phyloP scores from a whole-genome alignment of 345 rosid genomes.

The Gossypium rotundifolium region DNA sequence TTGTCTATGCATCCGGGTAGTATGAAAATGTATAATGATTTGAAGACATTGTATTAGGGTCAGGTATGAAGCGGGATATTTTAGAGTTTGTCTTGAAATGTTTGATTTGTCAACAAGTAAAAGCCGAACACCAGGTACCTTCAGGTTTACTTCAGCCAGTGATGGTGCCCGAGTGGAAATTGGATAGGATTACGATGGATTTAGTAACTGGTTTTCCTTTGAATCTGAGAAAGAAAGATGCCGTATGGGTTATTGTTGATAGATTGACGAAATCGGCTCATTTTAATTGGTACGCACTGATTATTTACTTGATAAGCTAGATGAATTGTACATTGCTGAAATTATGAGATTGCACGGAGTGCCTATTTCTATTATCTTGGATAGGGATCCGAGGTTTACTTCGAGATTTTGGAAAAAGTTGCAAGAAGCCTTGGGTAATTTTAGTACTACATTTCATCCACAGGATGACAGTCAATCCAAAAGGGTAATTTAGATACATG shows the following conservation, averaged over 20 bases:
- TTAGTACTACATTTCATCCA: no score
- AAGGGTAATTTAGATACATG: rapidly evolving
- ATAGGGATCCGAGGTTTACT: rapidly evolving
- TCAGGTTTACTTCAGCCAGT: rapidly evolving
- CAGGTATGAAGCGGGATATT: rapidly evolving
- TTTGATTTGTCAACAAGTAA: rapidly evolving
- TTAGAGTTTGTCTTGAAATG: no score
- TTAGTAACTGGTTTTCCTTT: rapidly evolving
- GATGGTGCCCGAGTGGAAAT: no score
- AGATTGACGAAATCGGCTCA: rapidly evolving
- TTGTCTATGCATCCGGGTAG: rapidly evolving
- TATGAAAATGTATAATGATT: no score
- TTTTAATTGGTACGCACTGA: rapidly evolving
- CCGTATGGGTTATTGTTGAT: rapidly evolving
- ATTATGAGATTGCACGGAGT: no score
- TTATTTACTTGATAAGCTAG: rapidly evolving
- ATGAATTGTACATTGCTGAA: rapidly evolving
- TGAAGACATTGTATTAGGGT: rapidly evolving
- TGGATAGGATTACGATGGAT: rapidly evolving
- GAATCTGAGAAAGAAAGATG: rapidly evolving
- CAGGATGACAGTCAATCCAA: rapidly evolving
- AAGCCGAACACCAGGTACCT: no score
- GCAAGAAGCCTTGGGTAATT: rapidly evolving
- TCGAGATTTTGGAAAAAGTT: rapidly evolving
- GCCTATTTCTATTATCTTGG: rapidly evolving